Percentiles rank a stretch among this genome's conserved stretches.
Evolutionary conservation across 2,329 filamentous ascomycete genomes (phyloP).

Genomic region (Colletotrichum shisoi): DNA sequence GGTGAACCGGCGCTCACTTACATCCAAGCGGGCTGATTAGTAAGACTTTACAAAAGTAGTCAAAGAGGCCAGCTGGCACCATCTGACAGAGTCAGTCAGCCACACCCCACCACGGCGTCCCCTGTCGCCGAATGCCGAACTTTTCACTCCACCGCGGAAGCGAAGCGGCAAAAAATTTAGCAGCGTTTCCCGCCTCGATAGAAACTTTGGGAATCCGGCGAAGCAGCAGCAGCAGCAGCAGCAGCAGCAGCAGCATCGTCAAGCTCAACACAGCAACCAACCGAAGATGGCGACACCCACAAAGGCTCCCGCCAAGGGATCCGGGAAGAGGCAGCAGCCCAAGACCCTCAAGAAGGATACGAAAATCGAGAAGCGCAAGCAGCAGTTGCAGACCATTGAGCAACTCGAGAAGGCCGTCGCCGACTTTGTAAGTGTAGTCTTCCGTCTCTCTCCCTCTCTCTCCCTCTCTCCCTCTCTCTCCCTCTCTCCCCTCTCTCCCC

Average conservation of each 20-base stretch:
- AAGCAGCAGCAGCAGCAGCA: slow-evolving; percentile 9
- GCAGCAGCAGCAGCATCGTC: not conserved
- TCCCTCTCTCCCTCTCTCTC: too few species aligned
- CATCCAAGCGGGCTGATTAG: too few species aligned
- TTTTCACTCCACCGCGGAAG: slow-evolving; percentile 23
- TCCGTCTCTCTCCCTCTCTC: too few species aligned
- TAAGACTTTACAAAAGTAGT: too few species aligned
- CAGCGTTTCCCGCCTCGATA: slow-evolving; percentile 5
- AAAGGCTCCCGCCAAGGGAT: slow-evolving; percentile 41
- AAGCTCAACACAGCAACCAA: slow-evolving; percentile 3
- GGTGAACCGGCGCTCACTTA: too few species aligned
- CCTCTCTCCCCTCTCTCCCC: too few species aligned
- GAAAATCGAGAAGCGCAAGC: slow-evolving; percentile 47
- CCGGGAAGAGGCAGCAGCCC: slow-evolving; percentile 42
- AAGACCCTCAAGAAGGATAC: slow-evolving; percentile 49
- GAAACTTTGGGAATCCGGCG: slow-evolving; percentile 6
- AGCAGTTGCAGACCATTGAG: slow-evolving; percentile 52
- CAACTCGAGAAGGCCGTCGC: slow-evolving; percentile 51
- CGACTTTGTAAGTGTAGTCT: slow-evolving; percentile 50
- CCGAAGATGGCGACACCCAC: slow-evolving; percentile 39
- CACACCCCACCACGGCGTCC: slow-evolving; percentile 17
- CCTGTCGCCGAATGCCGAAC: slow-evolving; percentile 38
- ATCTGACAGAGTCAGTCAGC: fast-evolving
- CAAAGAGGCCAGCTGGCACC: fast-evolving
- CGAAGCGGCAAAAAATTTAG: slow-evolving; percentile 35